Percentiles rank a stretch among this genome's conserved stretches.
These are phyloP conservation scores for Dictyostelium brefeldianum DNA, from an alignment of 78 protist species.

Conservation along the genomic window DNA sequence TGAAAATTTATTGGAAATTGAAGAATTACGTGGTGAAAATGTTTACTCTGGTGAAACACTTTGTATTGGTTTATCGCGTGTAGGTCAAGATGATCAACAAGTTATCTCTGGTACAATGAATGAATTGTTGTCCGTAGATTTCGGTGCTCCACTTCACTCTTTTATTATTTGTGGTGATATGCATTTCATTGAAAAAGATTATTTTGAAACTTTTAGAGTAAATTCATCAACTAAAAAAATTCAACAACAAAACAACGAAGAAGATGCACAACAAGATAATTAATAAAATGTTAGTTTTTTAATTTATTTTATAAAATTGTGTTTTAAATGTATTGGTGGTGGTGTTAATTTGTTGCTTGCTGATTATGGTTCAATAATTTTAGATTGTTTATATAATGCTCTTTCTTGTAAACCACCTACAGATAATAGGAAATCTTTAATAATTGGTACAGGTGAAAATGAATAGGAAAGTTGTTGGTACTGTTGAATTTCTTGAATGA, in stretches of 20 bases:
- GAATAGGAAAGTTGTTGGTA: conserved; percentile 71
- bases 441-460: conserved; percentile 35
- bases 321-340: too few species aligned
- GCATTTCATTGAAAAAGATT: conserved; percentile 88
- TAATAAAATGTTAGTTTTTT: too few species aligned
- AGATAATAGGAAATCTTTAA: conserved; percentile 38
- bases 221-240: not conserved
- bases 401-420: conserved; percentile 55
- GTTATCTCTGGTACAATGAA: conserved; percentile 88
- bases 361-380: conserved; percentile 53
- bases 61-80: conserved; percentile 95
- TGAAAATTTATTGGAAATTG: conserved; percentile 94
- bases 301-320: too few species aligned
- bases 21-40: conserved; percentile 35
- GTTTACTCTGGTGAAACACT: conserved; percentile 76
- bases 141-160: conserved; percentile 96
- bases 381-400: conserved; percentile 66
- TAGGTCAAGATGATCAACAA: conserved; percentile 92
- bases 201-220: conserved; percentile 37
- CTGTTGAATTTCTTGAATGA: conserved; percentile 77
- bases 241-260: too few species aligned
- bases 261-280: too few species aligned
- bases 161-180: conserved; percentile 91
- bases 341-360: too few species aligned
- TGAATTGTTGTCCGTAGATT: conserved; percentile 90